Base-by-base conservation (phyloP, 106 monocot species). In the Chionographis japonica region DNA sequence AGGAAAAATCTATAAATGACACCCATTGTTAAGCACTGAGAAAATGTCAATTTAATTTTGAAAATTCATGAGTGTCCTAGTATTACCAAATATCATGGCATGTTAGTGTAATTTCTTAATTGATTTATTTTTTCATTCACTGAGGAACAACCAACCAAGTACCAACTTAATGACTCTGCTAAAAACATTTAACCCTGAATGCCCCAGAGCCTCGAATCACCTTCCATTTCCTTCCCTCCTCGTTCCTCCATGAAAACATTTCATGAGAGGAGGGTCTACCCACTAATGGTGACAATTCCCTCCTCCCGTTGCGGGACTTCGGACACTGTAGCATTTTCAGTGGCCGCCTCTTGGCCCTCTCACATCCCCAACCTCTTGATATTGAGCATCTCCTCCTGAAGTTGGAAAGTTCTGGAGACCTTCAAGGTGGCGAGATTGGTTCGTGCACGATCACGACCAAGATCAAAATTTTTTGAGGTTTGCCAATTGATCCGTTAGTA, bases 401-500 rank as follows among this genome's bases (percentile, higher is more conserved):
- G 74, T 12, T 75, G 63, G 39, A 89, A 95, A 66, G 69, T 89
- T 10, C 81, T 92, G 40, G 97, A 90, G 60, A 68, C 62, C 40
- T 92, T 87, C 80, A 75, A 27, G 55, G 97, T 87, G 75, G 92
- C 69, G 92, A 92, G 75, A 66, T 97, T 37, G 97, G 97, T 11
- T 77, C 75, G 9, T 81, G 82, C 13, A 49, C n/a, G 52, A 86
- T 97, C 76, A 76, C 85, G 39, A 50, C 92, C 38, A 89, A 97
- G 79, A 97, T 92, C 0, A 92, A 27, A 85, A 89, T 76, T 73
- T 97, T 5, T 92, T 89, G 4, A 65, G 92, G 38, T 85, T 92
- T 58, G 89, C 97, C 50, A 97, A 92, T 61, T 92, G 92, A 6
- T 63, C 97, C 13, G 92, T 85, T 15, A 85, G 87, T 37, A 74